These are phyloP conservation scores for Pseudocercospora crystallina DNA, from an alignment of 2,329 filamentous ascomycete genomes.

Conservation along the genomic window DNA sequence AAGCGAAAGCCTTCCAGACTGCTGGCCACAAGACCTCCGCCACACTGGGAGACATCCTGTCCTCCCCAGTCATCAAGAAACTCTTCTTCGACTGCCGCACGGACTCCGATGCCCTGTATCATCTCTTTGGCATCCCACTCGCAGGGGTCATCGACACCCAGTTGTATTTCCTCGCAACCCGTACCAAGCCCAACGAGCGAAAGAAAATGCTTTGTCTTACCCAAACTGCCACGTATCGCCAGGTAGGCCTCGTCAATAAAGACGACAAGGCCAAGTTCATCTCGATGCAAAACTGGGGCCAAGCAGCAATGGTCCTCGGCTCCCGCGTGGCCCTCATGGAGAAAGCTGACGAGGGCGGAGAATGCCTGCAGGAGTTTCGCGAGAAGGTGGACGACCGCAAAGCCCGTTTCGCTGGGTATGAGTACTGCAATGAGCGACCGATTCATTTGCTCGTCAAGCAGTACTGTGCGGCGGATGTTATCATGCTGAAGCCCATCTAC, in stretches of 20 bases:
- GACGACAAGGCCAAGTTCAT: not conserved
- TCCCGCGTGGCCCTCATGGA: no score
- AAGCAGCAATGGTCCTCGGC: not conserved
- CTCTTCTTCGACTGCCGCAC: constrained; percentile 60
- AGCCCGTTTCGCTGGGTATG: not conserved
- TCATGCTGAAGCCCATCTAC: not conserved
- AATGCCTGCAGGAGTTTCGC: not conserved
- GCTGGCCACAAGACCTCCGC: constrained; percentile 16
- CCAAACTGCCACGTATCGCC: not conserved
- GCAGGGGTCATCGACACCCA: constrained; percentile 54
- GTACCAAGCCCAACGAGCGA: constrained; percentile 12
- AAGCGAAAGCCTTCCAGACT: constrained; percentile 43
- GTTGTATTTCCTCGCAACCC: constrained; percentile 53
- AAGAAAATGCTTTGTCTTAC: not conserved
- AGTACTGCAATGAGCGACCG: not conserved
- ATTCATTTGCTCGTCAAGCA: no score
- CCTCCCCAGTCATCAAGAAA: constrained; percentile 47
- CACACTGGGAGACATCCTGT: constrained; percentile 47
- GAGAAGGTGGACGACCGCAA: not conserved
- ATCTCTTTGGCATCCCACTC: constrained; percentile 46
- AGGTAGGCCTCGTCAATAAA: not conserved
- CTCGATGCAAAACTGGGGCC: not conserved
- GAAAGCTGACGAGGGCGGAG: not conserved
- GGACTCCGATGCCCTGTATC: constrained; percentile 57
- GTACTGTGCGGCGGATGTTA: not conserved